These are phyloP conservation scores for Lentithecium fluviatile DNA, from an alignment of 495 filamentous ascomycete species.

Conservation along the genomic window DNA sequence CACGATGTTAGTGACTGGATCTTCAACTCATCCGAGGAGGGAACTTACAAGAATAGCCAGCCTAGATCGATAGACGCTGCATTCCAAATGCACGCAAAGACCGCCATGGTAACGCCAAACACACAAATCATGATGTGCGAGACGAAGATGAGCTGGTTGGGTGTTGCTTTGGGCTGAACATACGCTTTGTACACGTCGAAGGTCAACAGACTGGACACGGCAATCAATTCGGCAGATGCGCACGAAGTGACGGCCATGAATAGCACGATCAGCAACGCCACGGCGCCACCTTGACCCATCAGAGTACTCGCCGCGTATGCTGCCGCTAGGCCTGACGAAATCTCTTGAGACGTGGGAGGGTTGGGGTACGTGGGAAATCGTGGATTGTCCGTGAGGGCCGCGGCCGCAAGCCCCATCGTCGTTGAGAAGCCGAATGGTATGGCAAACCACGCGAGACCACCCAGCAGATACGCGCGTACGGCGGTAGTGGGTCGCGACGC, in stretches of 20 bases:
- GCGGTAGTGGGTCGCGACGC: slow-evolving; percentile 35
- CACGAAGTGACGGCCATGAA: slow-evolving; percentile 39
- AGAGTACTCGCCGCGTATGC: slow-evolving; percentile 29
- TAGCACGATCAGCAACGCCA: slow-evolving; percentile 34
- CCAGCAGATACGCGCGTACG: slow-evolving; percentile 35
- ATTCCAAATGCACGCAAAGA: slow-evolving; percentile 42
- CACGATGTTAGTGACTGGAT: not conserved
- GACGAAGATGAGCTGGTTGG: slow-evolving; percentile 34
- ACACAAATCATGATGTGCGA: slow-evolving; percentile 37
- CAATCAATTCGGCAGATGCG: slow-evolving; percentile 35
- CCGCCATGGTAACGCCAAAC: slow-evolving; percentile 47
- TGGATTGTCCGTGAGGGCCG: slow-evolving; percentile 37
- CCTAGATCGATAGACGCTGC: slow-evolving; percentile 35
- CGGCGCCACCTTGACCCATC: slow-evolving; percentile 31
- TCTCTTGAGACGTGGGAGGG: slow-evolving; percentile 21
- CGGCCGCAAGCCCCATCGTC: slow-evolving; percentile 36
- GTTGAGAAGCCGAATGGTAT: slow-evolving; percentile 39
- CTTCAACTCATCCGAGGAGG: not conserved
- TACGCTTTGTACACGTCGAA: slow-evolving; percentile 40
- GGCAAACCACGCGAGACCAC: slow-evolving; percentile 37
- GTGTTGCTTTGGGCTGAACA: slow-evolving; percentile 33
- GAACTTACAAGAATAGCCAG: slow-evolving; percentile 34
- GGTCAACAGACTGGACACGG: slow-evolving; percentile 34
- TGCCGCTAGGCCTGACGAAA: slow-evolving; percentile 33
- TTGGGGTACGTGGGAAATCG: slow-evolving; percentile 39